phyloP scores from a whole-genome alignment of 2,329 filamentous ascomycete species.

The Sporothrix brunneoviolacea region DNA sequence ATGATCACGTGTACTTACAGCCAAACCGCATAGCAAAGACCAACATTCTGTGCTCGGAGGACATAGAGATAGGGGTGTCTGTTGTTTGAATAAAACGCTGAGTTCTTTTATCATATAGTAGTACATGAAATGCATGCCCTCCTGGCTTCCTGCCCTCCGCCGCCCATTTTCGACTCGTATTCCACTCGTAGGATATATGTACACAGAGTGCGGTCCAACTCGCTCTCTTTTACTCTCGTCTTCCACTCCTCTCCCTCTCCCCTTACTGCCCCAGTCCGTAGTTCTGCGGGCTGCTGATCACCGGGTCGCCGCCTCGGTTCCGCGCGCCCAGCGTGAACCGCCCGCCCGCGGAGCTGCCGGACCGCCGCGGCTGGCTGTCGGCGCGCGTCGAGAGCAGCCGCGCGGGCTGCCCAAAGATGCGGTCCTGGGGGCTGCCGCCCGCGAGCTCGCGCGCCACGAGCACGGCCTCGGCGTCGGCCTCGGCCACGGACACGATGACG shows the following conservation, averaged over 20 bases:
- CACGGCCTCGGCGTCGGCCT: constrained; percentile 32
- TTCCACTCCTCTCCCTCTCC: constrained; percentile 6
- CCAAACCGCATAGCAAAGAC: no score
- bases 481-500: constrained; percentile 38
- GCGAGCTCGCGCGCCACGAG: constrained; percentile 41
- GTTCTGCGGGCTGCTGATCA: constrained; percentile 30
- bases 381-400: constrained; percentile 21
- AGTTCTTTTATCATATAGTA: neutral
- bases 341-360: neutral
- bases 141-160: no score
- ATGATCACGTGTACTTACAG: neutral
- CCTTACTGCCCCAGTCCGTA: constrained; percentile 29
- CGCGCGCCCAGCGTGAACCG: neutral
- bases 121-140: neutral
- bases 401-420: constrained; percentile 27
- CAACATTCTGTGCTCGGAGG: no score
- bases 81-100: no score
- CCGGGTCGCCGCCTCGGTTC: neutral
- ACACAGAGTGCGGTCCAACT: neutral
- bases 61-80: no score
- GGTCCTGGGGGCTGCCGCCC: constrained; percentile 29
- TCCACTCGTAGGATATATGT: constrained; percentile 6
- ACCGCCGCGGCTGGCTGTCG: constrained; percentile 6
- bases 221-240: neutral
- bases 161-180: no score